Percentiles rank a stretch among this genome's conserved stretches.
These are phyloP conservation scores for Zymoseptoria pseudotritici DNA, from an alignment of 2,329 filamentous ascomycete genomes.

Conservation along the genomic window DNA sequence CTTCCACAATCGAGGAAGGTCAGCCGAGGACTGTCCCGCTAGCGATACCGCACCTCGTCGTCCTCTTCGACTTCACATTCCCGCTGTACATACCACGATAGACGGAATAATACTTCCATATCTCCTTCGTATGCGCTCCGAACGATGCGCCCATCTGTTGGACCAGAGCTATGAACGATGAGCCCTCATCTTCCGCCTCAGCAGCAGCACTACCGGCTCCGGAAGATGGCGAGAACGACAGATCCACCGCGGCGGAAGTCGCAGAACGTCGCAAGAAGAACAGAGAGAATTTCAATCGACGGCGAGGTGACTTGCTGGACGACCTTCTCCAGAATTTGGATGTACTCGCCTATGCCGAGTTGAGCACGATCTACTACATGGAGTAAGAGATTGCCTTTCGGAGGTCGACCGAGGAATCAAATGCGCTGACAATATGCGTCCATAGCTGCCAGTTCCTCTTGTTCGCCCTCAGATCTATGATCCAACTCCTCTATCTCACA, in stretches of 20 bases:
- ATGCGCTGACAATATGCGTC: constrained; percentile 10
- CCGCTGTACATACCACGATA: not conserved
- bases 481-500: constrained; percentile 53
- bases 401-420: not conserved
- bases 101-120: too few relatives aligned
- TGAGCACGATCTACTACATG: constrained; percentile 56
- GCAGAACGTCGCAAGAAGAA: constrained; percentile 25
- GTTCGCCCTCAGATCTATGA: constrained; percentile 47
- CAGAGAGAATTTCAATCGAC: constrained; percentile 31
- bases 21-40: not conserved
- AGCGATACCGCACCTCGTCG: not conserved
- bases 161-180: constrained; percentile 33
- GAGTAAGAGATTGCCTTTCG: constrained; percentile 42
- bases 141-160: constrained; percentile 10
- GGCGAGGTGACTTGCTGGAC: constrained; percentile 45
- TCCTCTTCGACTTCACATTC: not conserved
- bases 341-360: constrained; percentile 53
- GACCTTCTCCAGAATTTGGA: constrained; percentile 52
- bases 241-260: constrained; percentile 7
- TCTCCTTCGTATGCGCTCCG: constrained; percentile 6
- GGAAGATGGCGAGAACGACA: constrained; percentile 7
- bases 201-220: constrained; percentile 7
- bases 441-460: constrained; percentile 48
- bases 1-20: not conserved
- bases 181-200: constrained; percentile 26